Evolutionary conservation across 2,329 filamentous ascomycete genomes (phyloP), one percentile per base, ranked within the genome.

Genomic region (Neocatenulostroma microsporum): DNA sequence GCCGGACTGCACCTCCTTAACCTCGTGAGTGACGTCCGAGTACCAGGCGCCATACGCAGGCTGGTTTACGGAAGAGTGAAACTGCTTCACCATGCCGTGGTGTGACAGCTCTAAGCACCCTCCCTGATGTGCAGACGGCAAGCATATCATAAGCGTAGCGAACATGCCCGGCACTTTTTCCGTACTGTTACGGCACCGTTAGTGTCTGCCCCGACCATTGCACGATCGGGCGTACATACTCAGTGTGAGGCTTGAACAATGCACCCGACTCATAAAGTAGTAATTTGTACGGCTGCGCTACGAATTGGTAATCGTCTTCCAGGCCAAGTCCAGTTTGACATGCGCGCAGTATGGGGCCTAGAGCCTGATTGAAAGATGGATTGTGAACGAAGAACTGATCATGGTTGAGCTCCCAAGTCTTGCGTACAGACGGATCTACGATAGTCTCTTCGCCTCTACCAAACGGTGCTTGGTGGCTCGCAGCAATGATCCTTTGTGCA

Each of bases 401-500:
- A 13, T 14, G 13, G 13, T 29, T 13, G 9, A 29, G 26, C 13
- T 29, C 26, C 26, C 26, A 29, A 8, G 26, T 29, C 7, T 29
- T 29, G 8, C 26, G 26, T 10, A 29, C 26, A 7, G 26, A 29
- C 26, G 10, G 26, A 13, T 29, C 26, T 9, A 29, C 15, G 6
- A 29, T 29, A 6, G 26, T 29, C 26, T 29, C 26, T 10, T 13
- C 15, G 26, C 26, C 26, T 13, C 13, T 9, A 10, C 26, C 26
- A 14, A 29, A 29, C 10, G 26, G 26, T 10, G 26, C 26, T 29
- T 9, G 26, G 15, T 29, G 26, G 6, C 7, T 13, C 26, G 26
- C 26, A 14, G 26, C 26, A 29, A 34, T 25, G 21, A 34, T 34
- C 13, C 21, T n/a, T 11, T 23, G 31, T 12, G 31, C 31, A 13